Evolutionary conservation across 495 filamentous ascomycete genomes (phyloP).

Genomic region (Penicillium ochrochloron): DNA sequence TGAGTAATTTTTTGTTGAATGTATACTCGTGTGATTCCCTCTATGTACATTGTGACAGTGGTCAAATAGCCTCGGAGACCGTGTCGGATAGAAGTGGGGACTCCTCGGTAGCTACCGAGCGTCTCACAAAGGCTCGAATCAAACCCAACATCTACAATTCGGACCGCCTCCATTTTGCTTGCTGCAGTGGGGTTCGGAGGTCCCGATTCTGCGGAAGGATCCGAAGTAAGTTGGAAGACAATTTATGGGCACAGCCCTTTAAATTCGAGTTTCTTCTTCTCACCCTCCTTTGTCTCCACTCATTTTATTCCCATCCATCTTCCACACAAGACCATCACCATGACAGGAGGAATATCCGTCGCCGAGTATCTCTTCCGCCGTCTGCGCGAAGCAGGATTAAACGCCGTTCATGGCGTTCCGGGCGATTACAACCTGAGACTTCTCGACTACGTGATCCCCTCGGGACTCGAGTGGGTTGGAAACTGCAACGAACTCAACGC

Average conservation of each 20-base stretch:
- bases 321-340: not conserved
- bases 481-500: slow-evolving; percentile 79
- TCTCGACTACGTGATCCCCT: slow-evolving; percentile 64
- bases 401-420: slow-evolving; percentile 21
- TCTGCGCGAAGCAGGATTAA: slow-evolving; percentile 10
- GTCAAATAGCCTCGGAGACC: not conserved
- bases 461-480: slow-evolving; percentile 69
- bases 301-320: not conserved
- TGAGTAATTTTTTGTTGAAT: not conserved
- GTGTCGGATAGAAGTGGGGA: not conserved
- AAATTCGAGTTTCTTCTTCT: not conserved
- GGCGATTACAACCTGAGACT: slow-evolving; percentile 74
- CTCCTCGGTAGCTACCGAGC: not conserved
- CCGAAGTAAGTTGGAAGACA: not conserved
- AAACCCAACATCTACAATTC: not conserved
- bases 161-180: not conserved
- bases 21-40: not conserved
- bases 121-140: not conserved
- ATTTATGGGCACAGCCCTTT: not conserved
- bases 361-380: slow-evolving; percentile 24
- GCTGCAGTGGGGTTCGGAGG: not conserved
- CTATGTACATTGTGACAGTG: not conserved
- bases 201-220: not conserved
- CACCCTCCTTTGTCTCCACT: not conserved
- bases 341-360: slow-evolving; percentile 7